phyloP scores from a whole-genome alignment of 129 eudicot genomes.

The Centrapalus pauciflorus region DNA sequence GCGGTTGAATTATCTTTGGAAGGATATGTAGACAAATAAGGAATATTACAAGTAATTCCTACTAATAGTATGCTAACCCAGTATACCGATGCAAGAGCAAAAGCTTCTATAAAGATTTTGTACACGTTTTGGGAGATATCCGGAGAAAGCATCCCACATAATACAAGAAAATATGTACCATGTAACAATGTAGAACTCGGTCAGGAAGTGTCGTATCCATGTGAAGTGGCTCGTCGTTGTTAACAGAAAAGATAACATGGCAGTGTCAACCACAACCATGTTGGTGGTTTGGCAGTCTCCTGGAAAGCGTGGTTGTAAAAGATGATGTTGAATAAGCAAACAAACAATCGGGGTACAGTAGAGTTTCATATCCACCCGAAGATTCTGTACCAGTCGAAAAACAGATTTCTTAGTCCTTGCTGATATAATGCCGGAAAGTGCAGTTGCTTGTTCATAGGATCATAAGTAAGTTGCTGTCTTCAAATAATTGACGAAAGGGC shows the following conservation, averaged over 20 bases:
- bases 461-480: background rate
- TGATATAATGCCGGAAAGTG: conserved; percentile 98
- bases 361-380: conserved; percentile 94
- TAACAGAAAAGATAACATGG: conserved; percentile 88
- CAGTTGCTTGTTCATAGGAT: conserved; percentile 4
- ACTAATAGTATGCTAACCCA: conserved; percentile 77
- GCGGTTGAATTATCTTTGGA: conserved; percentile 76
- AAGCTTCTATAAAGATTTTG: conserved; percentile 60
- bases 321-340: conserved; percentile 80
- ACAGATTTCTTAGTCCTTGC: conserved; percentile 91
- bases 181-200: conserved; percentile 56
- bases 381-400: conserved; percentile 88
- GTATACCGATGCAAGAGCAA: conserved; percentile 69
- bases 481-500: background rate
- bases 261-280: conserved; percentile 84
- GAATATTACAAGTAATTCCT: conserved; percentile 63
- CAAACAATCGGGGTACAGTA: conserved; percentile 67
- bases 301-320: conserved; percentile 85
- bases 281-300: conserved; percentile 74
- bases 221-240: conserved; percentile 98
- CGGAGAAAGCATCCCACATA: conserved; percentile 58
- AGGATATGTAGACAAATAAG: conserved; percentile 78
- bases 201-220: conserved; percentile 79
- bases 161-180: conserved; percentile 70
- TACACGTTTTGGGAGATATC: conserved; percentile 44